phyloP scores from a whole-genome alignment of 257 asterid genomes.

The Solanum medicagineum region DNA sequence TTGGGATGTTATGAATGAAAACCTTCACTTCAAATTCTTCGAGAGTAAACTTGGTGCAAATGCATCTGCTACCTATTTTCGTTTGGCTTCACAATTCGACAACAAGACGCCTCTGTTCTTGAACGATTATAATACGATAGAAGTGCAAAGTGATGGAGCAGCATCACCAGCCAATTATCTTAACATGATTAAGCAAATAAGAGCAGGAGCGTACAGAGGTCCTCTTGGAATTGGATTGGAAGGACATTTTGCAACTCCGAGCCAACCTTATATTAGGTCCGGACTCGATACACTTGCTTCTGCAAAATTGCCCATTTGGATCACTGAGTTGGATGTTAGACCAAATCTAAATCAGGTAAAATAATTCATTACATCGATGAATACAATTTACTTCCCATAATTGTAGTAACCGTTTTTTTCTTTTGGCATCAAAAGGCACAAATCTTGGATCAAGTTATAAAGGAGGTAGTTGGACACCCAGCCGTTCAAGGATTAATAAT shows the following conservation, averaged over 20 bases:
- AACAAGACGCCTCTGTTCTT: slow-evolving; percentile 27
- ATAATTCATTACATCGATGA: background rate
- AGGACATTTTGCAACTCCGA: slow-evolving; percentile 26
- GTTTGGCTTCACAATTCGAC: slow-evolving; percentile 22
- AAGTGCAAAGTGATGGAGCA: slow-evolving; percentile 16
- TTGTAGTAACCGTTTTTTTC: background rate
- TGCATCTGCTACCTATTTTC: slow-evolving; percentile 23
- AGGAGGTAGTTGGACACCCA: slow-evolving; percentile 33
- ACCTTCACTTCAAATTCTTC: slow-evolving; percentile 22
- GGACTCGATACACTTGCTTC: slow-evolving; percentile 40
- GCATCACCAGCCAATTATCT: slow-evolving; percentile 34
- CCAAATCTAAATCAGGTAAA: slow-evolving; percentile 31
- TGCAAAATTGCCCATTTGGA: slow-evolving; percentile 49
- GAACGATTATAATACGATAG: slow-evolving; percentile 57
- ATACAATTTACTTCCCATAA: background rate
- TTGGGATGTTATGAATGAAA: slow-evolving; percentile 70
- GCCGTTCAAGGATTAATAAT: slow-evolving; percentile 27
- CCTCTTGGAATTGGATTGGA: slow-evolving; percentile 28
- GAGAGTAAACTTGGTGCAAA: slow-evolving; percentile 27
- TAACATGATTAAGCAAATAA: slow-evolving; percentile 24
- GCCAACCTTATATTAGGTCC: slow-evolving; percentile 27
- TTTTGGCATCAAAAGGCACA: slow-evolving; percentile 9
- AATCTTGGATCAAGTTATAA: slow-evolving; percentile 27
- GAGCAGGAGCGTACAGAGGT: slow-evolving; percentile 17
- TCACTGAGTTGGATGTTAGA: slow-evolving; percentile 53